Evolutionary conservation across 192 early-diverging fungal genomes (phyloP).

Genomic region (Powellomyces hirtus): DNA sequence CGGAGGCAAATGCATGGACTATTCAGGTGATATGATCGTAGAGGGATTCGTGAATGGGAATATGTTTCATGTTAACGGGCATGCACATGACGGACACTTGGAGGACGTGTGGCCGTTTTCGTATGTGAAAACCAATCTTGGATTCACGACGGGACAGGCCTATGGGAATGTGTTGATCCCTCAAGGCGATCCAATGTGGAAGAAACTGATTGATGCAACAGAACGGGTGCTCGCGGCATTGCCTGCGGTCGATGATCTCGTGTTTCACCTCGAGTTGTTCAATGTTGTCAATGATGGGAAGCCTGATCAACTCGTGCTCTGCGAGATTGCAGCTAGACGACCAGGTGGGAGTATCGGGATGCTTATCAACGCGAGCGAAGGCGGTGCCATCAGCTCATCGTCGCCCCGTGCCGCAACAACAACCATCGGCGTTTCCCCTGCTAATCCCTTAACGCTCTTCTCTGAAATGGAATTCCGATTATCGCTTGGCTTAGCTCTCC

Average conservation of each 20-base stretch:
- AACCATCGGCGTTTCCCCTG: no score
- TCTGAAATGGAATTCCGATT: slow-evolving; percentile 41
- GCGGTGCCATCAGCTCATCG: neutral
- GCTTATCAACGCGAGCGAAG: slow-evolving; percentile 35
- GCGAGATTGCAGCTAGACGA: slow-evolving; percentile 46
- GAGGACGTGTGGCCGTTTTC: slow-evolving; percentile 41
- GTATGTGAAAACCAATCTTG: slow-evolving; percentile 43
- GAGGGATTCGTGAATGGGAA: slow-evolving; percentile 32
- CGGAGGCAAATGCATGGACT: slow-evolving; percentile 29
- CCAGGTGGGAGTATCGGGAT: slow-evolving; percentile 39
- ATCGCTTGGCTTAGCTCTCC: slow-evolving; percentile 14
- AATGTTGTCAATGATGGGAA: slow-evolving; percentile 1
- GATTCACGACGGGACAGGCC: slow-evolving; percentile 38
- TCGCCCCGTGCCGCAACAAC: no score
- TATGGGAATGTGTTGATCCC: slow-evolving; percentile 51
- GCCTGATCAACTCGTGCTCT: slow-evolving; percentile 26
- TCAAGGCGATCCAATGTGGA: slow-evolving; percentile 11
- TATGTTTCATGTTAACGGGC: slow-evolving; percentile 50
- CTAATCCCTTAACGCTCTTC: slow-evolving; percentile 14
- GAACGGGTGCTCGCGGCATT: slow-evolving; percentile 26
- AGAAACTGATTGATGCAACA: slow-evolving; percentile 21
- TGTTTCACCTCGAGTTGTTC: slow-evolving; percentile 51
- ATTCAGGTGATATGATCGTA: slow-evolving; percentile 39
- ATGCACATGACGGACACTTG: slow-evolving; percentile 29
- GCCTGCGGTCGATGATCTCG: slow-evolving; percentile 25